Percentiles rank a stretch among this genome's conserved stretches.
phyloP scores from a whole-genome alignment of 177 flowering plant genomes.

The Vitis hybrid region DNA sequence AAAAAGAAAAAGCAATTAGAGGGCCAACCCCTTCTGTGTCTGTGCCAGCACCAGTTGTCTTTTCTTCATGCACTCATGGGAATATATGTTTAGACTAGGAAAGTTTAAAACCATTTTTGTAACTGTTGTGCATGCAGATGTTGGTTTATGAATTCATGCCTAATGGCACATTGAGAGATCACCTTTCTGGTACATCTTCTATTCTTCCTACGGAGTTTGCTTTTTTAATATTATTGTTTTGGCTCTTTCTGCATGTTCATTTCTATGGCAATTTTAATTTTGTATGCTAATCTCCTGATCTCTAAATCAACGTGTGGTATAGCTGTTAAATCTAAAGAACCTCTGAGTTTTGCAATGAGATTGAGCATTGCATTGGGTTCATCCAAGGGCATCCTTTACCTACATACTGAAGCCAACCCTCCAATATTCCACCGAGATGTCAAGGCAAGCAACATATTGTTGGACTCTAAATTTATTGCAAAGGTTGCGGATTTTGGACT shows the following conservation, averaged over 20 bases:
- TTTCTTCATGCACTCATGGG: not conserved
- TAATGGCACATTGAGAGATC: constrained; percentile 59
- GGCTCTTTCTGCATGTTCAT: not conserved
- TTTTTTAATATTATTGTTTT: no score
- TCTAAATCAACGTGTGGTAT: constrained; percentile 3
- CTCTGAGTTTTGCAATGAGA: constrained; percentile 48
- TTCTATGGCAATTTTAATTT: not conserved
- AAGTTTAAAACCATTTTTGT: no score
- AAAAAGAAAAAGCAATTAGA: no score
- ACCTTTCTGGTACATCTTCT: constrained; percentile 47
- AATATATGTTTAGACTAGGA: no score
- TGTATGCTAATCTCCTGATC: not conserved
- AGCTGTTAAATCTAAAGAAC: constrained; percentile 41
- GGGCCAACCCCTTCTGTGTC: no score
- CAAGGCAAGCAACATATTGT: constrained; percentile 73
- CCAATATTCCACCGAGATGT: constrained; percentile 84
- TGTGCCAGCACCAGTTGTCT: not conserved
- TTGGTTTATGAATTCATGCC: constrained; percentile 72
- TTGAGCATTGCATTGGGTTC: constrained; percentile 61
- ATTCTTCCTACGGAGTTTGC: not conserved
- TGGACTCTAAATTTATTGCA: constrained; percentile 59
- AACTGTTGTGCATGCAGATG: constrained; percentile 43
- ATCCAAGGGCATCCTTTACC: constrained; percentile 78
- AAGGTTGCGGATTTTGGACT: constrained; percentile 90
- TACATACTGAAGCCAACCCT: constrained; percentile 79